phyloP scores from a whole-genome alignment of 768 basidiomycete species.

The Daedaleopsis nitida region DNA sequence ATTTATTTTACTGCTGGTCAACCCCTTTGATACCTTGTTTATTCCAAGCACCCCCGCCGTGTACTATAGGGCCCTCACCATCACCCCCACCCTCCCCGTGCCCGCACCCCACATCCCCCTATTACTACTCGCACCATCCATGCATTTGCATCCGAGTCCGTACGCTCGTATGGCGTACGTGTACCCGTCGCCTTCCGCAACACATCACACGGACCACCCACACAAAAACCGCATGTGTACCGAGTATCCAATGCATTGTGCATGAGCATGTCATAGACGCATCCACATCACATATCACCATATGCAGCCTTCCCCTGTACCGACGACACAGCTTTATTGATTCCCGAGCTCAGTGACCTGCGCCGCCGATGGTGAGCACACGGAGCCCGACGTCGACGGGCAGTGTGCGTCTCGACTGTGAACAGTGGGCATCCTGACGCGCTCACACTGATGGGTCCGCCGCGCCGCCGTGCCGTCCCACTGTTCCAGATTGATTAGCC shows the following conservation, averaged over 20 bases:
- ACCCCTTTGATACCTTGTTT: constrained; percentile 4
- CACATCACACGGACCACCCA: no score
- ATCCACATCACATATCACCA: background rate
- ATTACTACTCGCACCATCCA: no score
- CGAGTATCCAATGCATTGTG: background rate
- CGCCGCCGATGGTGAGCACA: no score
- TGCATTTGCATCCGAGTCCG: no score
- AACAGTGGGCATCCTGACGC: background rate
- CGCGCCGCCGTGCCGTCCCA: no score
- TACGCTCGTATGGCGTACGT: no score
- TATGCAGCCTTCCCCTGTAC: background rate
- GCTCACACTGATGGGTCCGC: background rate
- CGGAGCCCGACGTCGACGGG: no score
- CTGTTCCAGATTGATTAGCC: background rate
- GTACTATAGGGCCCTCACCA: constrained; percentile 8
- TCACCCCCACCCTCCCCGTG: background rate
- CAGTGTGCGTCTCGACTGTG: background rate
- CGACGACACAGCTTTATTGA: no score
- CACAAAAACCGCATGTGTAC: background rate
- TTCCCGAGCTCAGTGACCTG: no score
- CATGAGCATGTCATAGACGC: background rate
- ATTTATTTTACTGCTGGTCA: constrained; percentile 15
- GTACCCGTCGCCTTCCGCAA: no score
- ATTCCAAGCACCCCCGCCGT: constrained; percentile 14
- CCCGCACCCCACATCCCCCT: background rate